Evolutionary conservation across 139 green algal genomes (phyloP), one percentile per base, ranked within the genome.

Genomic region (Chlorella sorokiniana): DNA sequence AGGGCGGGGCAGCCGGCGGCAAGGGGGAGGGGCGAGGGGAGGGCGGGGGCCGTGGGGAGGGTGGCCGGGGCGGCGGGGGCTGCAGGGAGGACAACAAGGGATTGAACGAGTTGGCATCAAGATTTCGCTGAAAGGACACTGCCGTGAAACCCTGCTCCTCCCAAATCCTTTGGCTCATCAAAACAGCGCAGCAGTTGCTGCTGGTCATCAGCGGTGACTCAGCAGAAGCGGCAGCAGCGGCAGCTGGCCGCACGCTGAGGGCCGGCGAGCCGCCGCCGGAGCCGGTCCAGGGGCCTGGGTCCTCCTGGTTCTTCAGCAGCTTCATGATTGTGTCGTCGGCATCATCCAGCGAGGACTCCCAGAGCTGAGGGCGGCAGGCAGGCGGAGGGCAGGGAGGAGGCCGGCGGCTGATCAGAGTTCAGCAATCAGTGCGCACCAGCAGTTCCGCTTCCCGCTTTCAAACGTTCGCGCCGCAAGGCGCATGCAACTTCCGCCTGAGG

Each of bases 331-430:
- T 68, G 38, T 85, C 45, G 1, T 65, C 27, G 8, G 11, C 10
- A 18, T 81, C 69, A 11, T 85, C 80, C 45, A 85, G 37, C 38
- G 61, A 37, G 16, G 71, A 38, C 0, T 37, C 80, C 80, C 80
- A 85, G 37, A 68, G 9, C 78, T 82, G 76, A 56, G 8, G 7
- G 35, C 27, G 67, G 38, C 2, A 27, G 18, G 16, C 16, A 71
- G 16, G 23, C 31, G 9, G 61, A 40, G 22, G 22, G 61, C 3
- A 68, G 61, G 29, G 59, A 31, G 7, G 22, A 31, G 59, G 59
- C 7, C 25, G 59, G 25, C 7, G 25, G 22, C 59, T 10, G 22
- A 7, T 33, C 22, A 11, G 59, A 37, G 25, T 7, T n/a, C 59
- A n/a, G 59, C 59, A 67, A 10, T n/a, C 59, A 67, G 31, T 8